Evolutionary conservation across 306 rosid genomes (phyloP), one percentile per base, ranked within the genome.

Genomic region (Gleditsia sinensis): DNA sequence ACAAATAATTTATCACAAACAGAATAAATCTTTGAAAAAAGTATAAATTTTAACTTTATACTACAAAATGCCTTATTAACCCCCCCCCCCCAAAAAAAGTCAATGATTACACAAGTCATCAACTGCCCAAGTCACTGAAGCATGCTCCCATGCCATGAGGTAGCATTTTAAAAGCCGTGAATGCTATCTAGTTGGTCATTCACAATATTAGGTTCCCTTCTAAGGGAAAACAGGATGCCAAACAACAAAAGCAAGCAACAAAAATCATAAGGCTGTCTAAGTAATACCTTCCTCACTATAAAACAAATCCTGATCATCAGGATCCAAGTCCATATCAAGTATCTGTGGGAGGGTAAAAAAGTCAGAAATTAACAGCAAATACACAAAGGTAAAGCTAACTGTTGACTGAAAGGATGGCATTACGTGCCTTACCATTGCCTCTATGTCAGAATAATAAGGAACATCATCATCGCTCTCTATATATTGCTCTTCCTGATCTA

Each of bases 321-420:
- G 97, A 78, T 88, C 96, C 87, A 95, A 86, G 78, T 95, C 99
- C 99, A 84, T 90, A 76, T 92, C 97, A 88, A 92, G 97, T 79
- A 95, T 78, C 99, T 95, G 91, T 76, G 77, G 70, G 62, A 77
- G 68, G 65, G 57, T 39, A 46, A 28, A 20, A 74, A 62, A 11
- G 40, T 55, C 33, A 43, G 71, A 57, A 46, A 67, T 40, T 17
- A 53, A 48, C 17, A 20, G 48, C 56, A 63, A 50, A 46, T 59
- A 33, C 24, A 46, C 57, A 69, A 74, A 51, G 70, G 25, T 14
- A 42, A 76, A 55, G 56, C 71, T 61, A 74, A 68, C 40, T 32
- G 69, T 74, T 48, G 53, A 68, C 59, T 36, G 51, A 50, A 74
- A 69, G 56, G 57, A 62, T 19, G 51, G 71, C 39, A 59, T 11